phyloP scores from a whole-genome alignment of 2,329 filamentous ascomycete genomes.

The Fusarium tanahbumbuense region DNA sequence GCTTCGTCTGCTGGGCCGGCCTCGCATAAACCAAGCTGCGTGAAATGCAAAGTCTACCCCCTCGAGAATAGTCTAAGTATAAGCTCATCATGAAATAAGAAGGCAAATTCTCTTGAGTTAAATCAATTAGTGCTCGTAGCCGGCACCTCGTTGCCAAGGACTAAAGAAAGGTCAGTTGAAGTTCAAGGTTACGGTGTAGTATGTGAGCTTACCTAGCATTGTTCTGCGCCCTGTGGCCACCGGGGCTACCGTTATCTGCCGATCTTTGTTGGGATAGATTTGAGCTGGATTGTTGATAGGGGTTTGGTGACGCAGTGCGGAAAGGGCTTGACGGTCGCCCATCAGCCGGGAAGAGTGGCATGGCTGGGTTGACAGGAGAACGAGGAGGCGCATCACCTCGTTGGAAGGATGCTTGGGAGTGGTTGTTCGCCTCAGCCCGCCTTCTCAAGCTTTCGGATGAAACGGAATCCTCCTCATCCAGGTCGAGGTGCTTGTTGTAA shows the following conservation, averaged over 20 bases:
- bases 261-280: constrained; percentile 50
- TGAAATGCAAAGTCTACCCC: constrained; percentile 31
- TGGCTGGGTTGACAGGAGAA: constrained; percentile 57
- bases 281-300: constrained; percentile 49
- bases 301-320: constrained; percentile 52
- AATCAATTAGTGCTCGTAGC: constrained; percentile 54
- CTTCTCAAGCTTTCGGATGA: constrained; percentile 55
- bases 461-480: constrained; percentile 58
- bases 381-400: constrained; percentile 47
- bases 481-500: constrained; percentile 58
- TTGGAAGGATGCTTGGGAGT: constrained; percentile 50
- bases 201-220: constrained; percentile 52
- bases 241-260: constrained; percentile 51
- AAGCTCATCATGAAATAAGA: constrained; percentile 37
- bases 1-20: constrained; percentile 9
- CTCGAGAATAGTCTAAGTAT: constrained; percentile 18
- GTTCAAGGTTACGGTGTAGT: no score
- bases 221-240: constrained; percentile 52
- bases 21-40: constrained; percentile 18
- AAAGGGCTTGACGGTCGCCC: constrained; percentile 52
- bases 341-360: constrained; percentile 57
- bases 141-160: constrained; percentile 60
- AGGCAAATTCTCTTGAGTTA: constrained; percentile 22
- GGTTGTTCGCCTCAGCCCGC: constrained; percentile 49
- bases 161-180: constrained; percentile 45